Evolutionary conservation across 805 yeast species (phyloP), one percentile per base, ranked within the genome.

Genomic region (Alloascoidea africana): DNA sequence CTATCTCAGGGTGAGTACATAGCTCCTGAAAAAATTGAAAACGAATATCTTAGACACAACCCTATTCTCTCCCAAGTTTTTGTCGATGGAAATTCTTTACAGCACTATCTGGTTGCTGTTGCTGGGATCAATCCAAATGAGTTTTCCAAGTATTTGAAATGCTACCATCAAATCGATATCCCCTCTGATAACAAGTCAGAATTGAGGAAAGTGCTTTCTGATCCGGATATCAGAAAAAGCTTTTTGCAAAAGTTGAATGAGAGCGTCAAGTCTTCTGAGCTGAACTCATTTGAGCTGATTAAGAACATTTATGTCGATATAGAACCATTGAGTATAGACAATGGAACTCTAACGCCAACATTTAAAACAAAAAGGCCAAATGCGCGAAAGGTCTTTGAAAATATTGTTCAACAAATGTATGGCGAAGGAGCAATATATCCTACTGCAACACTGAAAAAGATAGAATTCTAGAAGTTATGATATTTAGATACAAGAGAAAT

Each of bases 11-110:
- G 78, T 36, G 77, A 72, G 55, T 80, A 79, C 53, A 70, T 80
- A 39, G 79, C 85, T 1, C 82, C 85, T 14, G 91, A 80, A 49
- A 76, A 71, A 54, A 71, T 80, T 45, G 89, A 80, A 50, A 76
- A 74, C 48, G 55, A 59, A 13, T 78, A 79, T 52, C 51, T 74
- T 27, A 62, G 79, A 0, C 58, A 62, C 17, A 65, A 69, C 46
- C 65, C 79, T 1, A 52, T 62, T 18, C 49, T 73, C 14, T 50
- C 66, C 3, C 85, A 77, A 54, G 48, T 70, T 11, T 76, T 65
- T 48, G 71, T 66, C 4, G 76, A 75, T 48, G 89, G 89, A 27
- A 76, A 77, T 51, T 65, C 82, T 4, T 55, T 66, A 33, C 59
- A 70, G 48, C 59, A 67, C 11, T 73, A 45, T 48, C 55, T 80